These are phyloP conservation scores for Arctium lappa DNA, from an alignment of 129 eudicot species.

Conservation along the genomic window DNA sequence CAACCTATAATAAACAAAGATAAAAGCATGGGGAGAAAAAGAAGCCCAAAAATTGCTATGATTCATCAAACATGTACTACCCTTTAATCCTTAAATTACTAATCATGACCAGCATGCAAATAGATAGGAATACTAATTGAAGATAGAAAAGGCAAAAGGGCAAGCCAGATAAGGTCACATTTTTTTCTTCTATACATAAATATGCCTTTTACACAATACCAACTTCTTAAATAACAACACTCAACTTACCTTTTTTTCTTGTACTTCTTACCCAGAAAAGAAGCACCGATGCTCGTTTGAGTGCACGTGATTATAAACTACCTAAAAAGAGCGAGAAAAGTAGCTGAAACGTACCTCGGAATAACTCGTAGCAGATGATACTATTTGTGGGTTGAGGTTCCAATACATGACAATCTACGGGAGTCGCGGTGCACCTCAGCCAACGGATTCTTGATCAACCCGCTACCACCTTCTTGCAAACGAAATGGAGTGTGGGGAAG, in stretches of 20 bases:
- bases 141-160: neutral
- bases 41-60: neutral
- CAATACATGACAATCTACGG: constrained; percentile 21
- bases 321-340: neutral
- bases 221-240: neutral
- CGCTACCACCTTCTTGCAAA: constrained; percentile 42
- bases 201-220: constrained; percentile 10
- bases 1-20: constrained; percentile 16
- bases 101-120: constrained; percentile 24
- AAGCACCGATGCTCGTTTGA: neutral
- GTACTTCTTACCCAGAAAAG: neutral
- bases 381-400: constrained; percentile 12
- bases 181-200: constrained; percentile 17
- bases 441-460: constrained; percentile 70
- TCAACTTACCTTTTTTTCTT: neutral
- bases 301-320: neutral
- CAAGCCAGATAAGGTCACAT: neutral
- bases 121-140: constrained; percentile 12
- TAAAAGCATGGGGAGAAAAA: constrained; percentile 8
- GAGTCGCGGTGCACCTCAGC: constrained; percentile 47
- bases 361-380: neutral
- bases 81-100: constrained; percentile 14
- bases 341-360: neutral
- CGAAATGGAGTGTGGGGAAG: constrained; percentile 36
- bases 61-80: constrained; percentile 14